A percentile compares a stretch with the other conserved stretches of the same genome.
Evolutionary conservation across 2,329 filamentous ascomycete species (phyloP).

Genomic region (Fusarium sp.): DNA sequence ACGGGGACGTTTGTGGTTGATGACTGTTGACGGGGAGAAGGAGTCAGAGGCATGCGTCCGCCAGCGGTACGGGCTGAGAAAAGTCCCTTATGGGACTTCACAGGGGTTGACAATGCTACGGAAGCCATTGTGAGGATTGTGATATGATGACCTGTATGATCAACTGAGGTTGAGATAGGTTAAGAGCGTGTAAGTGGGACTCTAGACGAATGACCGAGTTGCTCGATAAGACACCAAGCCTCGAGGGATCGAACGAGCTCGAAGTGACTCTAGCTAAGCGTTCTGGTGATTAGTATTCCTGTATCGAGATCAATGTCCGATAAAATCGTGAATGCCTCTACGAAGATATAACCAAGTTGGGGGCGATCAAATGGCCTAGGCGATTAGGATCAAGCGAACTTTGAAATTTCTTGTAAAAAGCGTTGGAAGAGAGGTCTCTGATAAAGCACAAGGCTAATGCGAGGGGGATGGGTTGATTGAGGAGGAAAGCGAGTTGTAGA

Average conservation of each 20-base stretch:
- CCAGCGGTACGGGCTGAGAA: constrained; percentile 94
- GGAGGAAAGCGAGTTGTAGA: constrained; percentile 39
- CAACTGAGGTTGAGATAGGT: constrained; percentile 15
- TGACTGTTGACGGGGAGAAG: constrained; percentile 82
- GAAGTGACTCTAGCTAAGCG: constrained; percentile 72
- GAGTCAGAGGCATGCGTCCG: constrained; percentile 93
- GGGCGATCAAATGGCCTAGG: constrained; percentile 63
- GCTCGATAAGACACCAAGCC: constrained; percentile 57
- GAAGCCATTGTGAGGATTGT: constrained; percentile 77
- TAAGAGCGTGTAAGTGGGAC: constrained; percentile 43
- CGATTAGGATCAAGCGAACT: constrained; percentile 65
- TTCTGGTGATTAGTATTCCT: constrained; percentile 66
- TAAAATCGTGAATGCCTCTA: constrained; percentile 61
- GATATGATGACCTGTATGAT: constrained; percentile 20
- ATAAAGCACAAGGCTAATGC: constrained; percentile 42
- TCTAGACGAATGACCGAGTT: constrained; percentile 64
- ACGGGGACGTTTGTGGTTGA: constrained; percentile 62
- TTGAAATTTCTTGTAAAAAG: constrained; percentile 48
- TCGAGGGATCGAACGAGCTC: constrained; percentile 64
- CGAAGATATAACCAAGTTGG: constrained; percentile 58
- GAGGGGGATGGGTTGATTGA: constrained; percentile 15
- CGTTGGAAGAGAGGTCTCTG: constrained; percentile 42
- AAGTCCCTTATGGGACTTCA: constrained; percentile 94
- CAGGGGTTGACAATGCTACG: constrained; percentile 84
- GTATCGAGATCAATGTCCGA: constrained; percentile 61